Evolutionary conservation across 2,329 filamentous ascomycete species (phyloP).

Genomic region (Helotiales sp.): DNA sequence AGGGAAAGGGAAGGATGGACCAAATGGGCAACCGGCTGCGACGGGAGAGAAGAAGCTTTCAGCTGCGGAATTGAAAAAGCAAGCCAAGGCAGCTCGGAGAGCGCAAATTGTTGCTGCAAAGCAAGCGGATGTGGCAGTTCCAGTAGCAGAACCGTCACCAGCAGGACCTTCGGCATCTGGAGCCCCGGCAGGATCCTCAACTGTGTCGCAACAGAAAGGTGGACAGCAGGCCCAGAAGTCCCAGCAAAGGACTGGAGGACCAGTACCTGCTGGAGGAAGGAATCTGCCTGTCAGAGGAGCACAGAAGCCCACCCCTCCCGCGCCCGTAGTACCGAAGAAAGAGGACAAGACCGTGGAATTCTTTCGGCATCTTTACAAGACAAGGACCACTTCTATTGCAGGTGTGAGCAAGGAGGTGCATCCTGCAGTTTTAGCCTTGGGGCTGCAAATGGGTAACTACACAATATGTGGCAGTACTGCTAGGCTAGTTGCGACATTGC

Average conservation of each 20-base stretch:
- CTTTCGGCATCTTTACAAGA: conserved; percentile 82
- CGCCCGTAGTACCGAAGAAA: conserved; percentile 51
- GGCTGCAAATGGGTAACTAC: conserved; percentile 82
- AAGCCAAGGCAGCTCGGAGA: conserved; percentile 79
- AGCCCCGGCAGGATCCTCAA: no score
- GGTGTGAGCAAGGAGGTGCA: conserved; percentile 73
- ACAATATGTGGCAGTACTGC: conserved; percentile 86
- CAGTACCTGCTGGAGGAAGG: conserved; percentile 31
- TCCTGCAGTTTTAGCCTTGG: conserved; percentile 79
- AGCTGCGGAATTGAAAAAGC: conserved; percentile 69
- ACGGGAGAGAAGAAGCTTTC: conserved; percentile 55
- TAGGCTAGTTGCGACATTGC: conserved; percentile 80
- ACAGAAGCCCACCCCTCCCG: conserved; percentile 33
- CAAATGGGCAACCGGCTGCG: no score
- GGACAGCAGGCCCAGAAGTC: conserved; percentile 39
- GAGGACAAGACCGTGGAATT: conserved; percentile 69
- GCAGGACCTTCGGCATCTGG: no score
- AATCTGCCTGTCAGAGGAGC: conserved; percentile 29
- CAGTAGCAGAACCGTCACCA: conserved; percentile 12
- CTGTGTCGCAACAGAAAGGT: conserved; percentile 23
- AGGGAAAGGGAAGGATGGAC: no score
- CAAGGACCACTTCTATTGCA: conserved; percentile 62
- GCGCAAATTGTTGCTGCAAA: conserved; percentile 64
- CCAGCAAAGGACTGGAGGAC: conserved; percentile 37
- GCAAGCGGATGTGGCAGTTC: conserved; percentile 38